phyloP scores from a whole-genome alignment of 352 stramenopile genomes.

The Globisporangium polare region DNA sequence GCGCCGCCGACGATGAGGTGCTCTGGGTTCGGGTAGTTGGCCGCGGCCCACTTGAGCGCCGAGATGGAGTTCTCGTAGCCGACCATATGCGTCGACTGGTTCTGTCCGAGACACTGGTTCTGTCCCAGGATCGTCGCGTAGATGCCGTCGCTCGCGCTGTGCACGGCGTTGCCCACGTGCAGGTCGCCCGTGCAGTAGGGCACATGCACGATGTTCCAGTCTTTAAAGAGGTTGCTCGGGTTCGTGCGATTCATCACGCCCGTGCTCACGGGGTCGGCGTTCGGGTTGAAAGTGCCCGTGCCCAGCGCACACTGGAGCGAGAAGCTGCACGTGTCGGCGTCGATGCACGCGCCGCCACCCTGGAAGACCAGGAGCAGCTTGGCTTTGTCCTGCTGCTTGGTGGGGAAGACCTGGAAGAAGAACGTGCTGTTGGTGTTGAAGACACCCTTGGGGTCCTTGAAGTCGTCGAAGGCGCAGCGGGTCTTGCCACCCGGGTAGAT shows the following conservation, averaged over 20 bases:
- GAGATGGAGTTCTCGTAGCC: constrained; percentile 65
- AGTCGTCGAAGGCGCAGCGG: constrained; percentile 21
- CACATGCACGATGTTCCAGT: constrained; percentile 72
- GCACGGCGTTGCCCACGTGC: constrained; percentile 41
- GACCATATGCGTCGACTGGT: constrained; percentile 45
- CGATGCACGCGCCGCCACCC: constrained; percentile 50
- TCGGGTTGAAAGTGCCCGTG: constrained; percentile 25
- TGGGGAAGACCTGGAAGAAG: neutral
- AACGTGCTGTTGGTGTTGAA: neutral
- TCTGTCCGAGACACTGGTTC: constrained; percentile 26
- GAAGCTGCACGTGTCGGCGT: constrained; percentile 56
- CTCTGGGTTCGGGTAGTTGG: constrained; percentile 56
- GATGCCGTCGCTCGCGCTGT: constrained; percentile 6
- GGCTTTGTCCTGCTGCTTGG: neutral
- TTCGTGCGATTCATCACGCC: constrained; percentile 48
- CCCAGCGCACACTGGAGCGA: constrained; percentile 42
- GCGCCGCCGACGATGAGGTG: constrained; percentile 44
- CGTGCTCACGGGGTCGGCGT: constrained; percentile 30
- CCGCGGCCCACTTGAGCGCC: constrained; percentile 49
- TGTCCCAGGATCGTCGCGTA: constrained; percentile 16
- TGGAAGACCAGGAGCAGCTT: constrained; percentile 69
- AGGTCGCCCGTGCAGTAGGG: constrained; percentile 74
- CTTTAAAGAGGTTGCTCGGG: constrained; percentile 53
- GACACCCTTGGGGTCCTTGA: neutral
- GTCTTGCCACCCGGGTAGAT: constrained; percentile 24